Conservation (phyloP, 768 basidiomycete genomes). For the Suillus decipiens region DNA sequence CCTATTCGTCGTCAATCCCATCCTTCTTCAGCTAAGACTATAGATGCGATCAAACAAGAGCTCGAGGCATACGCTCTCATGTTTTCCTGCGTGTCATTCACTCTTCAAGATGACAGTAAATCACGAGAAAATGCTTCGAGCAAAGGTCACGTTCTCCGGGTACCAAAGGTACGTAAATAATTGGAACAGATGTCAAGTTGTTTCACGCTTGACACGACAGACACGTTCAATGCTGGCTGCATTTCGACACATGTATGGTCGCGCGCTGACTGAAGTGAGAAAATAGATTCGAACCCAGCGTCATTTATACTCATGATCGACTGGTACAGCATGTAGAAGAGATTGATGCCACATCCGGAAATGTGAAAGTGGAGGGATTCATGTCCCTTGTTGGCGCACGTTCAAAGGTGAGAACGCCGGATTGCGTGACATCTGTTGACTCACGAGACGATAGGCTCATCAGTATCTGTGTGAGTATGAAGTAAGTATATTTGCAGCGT, state of each 20-base stretch:
- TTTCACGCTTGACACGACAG: slow-evolving; percentile 38
- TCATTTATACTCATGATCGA: slow-evolving; percentile 3
- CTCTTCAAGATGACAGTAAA: slow-evolving; percentile 56
- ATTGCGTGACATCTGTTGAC: slow-evolving; percentile 16
- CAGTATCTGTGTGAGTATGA: slow-evolving; percentile 79
- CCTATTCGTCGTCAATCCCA: slow-evolving; percentile 81
- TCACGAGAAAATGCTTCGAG: slow-evolving; percentile 32
- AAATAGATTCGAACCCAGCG: slow-evolving; percentile 5
- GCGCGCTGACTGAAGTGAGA: slow-evolving; percentile 67
- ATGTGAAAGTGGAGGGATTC: slow-evolving; percentile 73
- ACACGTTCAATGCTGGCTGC: slow-evolving; percentile 60
- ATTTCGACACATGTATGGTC: slow-evolving; percentile 77
- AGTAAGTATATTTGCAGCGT: background rate
- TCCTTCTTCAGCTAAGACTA: slow-evolving; percentile 53
- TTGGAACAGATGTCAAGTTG: background rate
- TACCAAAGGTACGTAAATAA: slow-evolving; percentile 59
- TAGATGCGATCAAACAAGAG: slow-evolving; percentile 70
- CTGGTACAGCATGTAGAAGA: slow-evolving; percentile 64
- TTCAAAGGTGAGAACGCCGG: slow-evolving; percentile 58
- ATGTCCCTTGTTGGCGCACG: slow-evolving; percentile 75
- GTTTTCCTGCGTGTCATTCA: slow-evolving; percentile 70
- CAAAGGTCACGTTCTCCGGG: slow-evolving; percentile 52
- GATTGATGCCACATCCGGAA: slow-evolving; percentile 50
- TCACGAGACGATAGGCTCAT: slow-evolving; percentile 53
- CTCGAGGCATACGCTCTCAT: slow-evolving; percentile 74